These are phyloP conservation scores for Podospora pseudopauciseta DNA, from an alignment of 495 filamentous ascomycete species.

Conservation along the genomic window DNA sequence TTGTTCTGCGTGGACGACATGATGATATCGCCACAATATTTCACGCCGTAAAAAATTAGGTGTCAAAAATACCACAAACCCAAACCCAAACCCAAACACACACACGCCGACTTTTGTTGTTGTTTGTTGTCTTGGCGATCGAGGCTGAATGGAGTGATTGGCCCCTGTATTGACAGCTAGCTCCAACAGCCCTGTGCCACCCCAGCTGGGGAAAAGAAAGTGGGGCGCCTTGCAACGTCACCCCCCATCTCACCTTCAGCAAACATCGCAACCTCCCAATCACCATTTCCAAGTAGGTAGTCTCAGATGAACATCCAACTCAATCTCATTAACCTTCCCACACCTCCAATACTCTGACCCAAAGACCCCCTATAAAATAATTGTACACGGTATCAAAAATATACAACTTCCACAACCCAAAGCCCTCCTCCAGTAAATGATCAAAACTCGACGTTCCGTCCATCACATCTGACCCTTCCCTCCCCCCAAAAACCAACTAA, in stretches of 20 bases:
- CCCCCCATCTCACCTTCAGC: background rate
- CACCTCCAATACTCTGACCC: too few species aligned
- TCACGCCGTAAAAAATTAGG: background rate
- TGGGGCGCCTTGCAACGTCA: background rate
- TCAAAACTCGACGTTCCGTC: background rate
- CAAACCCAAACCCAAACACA: too few species aligned
- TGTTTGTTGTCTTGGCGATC: background rate
- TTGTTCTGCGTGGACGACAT: slow-evolving; percentile 29
- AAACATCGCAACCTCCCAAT: background rate
- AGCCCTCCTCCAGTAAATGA: too few species aligned
- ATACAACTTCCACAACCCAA: background rate
- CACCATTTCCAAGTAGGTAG: background rate
- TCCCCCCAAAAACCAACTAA: too few species aligned
- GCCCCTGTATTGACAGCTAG: background rate
- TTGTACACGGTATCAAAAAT: background rate
- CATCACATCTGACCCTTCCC: background rate
- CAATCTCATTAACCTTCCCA: background rate
- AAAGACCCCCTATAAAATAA: background rate
- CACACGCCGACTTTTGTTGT: background rate
- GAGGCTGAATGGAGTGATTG: background rate
- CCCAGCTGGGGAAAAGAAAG: background rate
- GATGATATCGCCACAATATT: background rate
- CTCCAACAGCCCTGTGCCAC: background rate
- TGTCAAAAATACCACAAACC: background rate
- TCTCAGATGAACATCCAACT: background rate